Percentiles rank a stretch among this genome's conserved stretches.
Conservation (phyloP, 768 basidiomycete genomes). For the Erythrobasidium yunnanense region DNA sequence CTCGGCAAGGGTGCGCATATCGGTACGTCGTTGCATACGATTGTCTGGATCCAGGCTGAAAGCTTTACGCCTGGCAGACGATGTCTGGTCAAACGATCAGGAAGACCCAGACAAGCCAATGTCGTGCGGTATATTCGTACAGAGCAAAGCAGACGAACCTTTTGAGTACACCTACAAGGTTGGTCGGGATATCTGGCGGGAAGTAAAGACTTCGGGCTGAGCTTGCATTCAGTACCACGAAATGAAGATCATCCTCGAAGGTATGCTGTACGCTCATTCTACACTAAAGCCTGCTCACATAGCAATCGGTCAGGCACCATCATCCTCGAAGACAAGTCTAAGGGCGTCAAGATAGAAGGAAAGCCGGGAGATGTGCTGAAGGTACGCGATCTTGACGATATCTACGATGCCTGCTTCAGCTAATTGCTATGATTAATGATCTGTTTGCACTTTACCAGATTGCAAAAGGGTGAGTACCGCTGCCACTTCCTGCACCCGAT, state of each 20-base stretch:
- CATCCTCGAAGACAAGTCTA: background rate
- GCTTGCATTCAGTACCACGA: background rate
- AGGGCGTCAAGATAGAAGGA: background rate
- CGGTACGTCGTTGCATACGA: background rate
- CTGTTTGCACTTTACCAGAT: background rate
- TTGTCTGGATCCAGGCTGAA: background rate
- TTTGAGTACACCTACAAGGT: constrained; percentile 3
- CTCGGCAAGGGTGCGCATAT: background rate
- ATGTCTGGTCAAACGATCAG: background rate
- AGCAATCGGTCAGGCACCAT: constrained; percentile 2
- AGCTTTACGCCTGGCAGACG: background rate
- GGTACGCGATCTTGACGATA: background rate
- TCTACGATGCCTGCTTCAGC: background rate
- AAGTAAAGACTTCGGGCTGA: too few species aligned
- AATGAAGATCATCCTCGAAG: constrained; percentile 7
- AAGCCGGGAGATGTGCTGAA: constrained; percentile 4
- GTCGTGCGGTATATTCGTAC: constrained; percentile 2
- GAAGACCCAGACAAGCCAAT: background rate
- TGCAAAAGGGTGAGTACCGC: background rate
- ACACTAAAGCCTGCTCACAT: too few species aligned
- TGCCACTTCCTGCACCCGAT: too few species aligned
- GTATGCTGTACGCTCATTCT: too few species aligned
- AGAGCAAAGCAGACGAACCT: background rate
- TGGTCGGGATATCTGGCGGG: too few species aligned
- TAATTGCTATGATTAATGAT: background rate